Evolutionary conservation across 2,329 filamentous ascomycete species (phyloP).

Genomic region (Ophiocordyceps camponoti-floridani): DNA sequence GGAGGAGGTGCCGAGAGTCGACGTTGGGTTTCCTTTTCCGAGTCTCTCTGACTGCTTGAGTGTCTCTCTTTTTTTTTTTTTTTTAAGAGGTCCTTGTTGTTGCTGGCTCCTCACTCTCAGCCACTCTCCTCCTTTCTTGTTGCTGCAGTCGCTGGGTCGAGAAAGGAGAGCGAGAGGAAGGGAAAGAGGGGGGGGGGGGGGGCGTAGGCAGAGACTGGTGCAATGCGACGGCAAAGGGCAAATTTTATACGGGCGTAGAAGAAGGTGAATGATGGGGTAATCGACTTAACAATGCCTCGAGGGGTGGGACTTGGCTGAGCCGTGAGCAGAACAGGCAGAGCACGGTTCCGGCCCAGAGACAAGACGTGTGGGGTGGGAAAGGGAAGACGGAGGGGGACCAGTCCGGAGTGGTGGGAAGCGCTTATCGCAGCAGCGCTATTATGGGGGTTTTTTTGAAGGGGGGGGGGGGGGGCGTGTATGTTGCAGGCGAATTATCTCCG

Average conservation of each 20-base stretch:
- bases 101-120: no score
- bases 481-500: conserved; percentile 11
- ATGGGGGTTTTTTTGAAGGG: no score
- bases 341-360: conserved; percentile 2
- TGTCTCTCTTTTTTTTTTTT: no score
- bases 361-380: conserved; percentile 1
- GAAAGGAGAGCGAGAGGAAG: no score
- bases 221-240: conserved; percentile 9
- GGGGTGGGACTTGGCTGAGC: conserved; percentile 2
- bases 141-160: no score
- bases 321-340: conserved; percentile 1
- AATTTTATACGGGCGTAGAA: conserved; percentile 11
- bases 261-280: conserved; percentile 12
- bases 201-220: neutral
- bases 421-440: conserved; percentile 12
- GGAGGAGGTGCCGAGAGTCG: neutral
- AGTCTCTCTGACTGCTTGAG: no score
- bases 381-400: neutral
- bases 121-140: no score
- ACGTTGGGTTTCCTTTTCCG: neutral
- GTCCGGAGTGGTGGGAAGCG: conserved; percentile 4
- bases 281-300: conserved; percentile 5
- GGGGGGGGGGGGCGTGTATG: conserved; percentile 9
- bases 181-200: no score
- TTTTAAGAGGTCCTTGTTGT: neutral